phyloP scores from a whole-genome alignment of 441 rosid genomes.

The Erysimum cheiri region DNA sequence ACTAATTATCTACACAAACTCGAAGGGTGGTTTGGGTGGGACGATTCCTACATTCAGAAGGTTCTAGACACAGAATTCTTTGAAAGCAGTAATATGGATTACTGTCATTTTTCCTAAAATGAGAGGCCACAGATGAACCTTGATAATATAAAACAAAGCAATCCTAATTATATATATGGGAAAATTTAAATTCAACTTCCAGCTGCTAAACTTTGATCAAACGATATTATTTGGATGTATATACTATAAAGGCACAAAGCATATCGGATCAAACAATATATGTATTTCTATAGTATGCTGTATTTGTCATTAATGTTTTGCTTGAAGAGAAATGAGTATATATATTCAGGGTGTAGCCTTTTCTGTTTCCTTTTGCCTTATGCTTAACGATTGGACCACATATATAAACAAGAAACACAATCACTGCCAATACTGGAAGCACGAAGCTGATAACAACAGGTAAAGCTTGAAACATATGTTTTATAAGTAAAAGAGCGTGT shows the following conservation, averaged over 20 bases:
- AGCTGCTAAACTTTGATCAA: slow-evolving; percentile 33
- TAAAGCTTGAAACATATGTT: slow-evolving; percentile 20
- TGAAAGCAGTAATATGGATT: slow-evolving; percentile 42
- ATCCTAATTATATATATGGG: slow-evolving; percentile 28
- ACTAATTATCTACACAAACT: slow-evolving; percentile 69
- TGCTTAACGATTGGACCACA: slow-evolving; percentile 13
- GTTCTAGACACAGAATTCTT: slow-evolving; percentile 48
- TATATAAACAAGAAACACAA: slow-evolving; percentile 7
- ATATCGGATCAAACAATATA: background rate
- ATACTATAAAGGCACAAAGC: slow-evolving; percentile 31
- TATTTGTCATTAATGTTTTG: slow-evolving; percentile 29
- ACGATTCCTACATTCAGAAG: slow-evolving; percentile 61
- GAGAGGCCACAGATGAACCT: slow-evolving; percentile 36
- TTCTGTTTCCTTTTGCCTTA: slow-evolving; percentile 17
- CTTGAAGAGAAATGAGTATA: slow-evolving; percentile 14
- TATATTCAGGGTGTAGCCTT: slow-evolving; percentile 16
- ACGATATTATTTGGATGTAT: slow-evolving; percentile 30
- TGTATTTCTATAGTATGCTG: slow-evolving; percentile 12
- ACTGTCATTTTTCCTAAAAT: slow-evolving; percentile 37
- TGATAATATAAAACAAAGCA: slow-evolving; percentile 14
- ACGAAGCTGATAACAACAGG: slow-evolving; percentile 11
- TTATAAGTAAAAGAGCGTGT: slow-evolving; percentile 4
- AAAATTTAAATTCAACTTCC: slow-evolving; percentile 12
- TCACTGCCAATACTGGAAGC: slow-evolving; percentile 1
- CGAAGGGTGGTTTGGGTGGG: slow-evolving; percentile 72